Evolutionary conservation across 1,139 yeast species (phyloP).

Genomic region (Candida mesenterica): DNA sequence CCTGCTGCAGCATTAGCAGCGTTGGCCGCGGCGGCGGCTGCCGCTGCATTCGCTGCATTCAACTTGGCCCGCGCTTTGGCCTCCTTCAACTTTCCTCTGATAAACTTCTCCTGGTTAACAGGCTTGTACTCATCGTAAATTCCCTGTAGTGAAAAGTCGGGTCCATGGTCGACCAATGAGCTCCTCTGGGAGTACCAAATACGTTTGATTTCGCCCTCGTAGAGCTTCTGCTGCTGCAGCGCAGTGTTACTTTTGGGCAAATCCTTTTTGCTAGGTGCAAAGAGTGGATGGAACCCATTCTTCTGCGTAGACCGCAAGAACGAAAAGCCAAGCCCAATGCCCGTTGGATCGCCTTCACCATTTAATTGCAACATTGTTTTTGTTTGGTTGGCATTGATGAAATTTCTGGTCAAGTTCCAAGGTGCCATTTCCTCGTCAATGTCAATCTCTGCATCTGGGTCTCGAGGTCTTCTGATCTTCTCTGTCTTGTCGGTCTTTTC

Average conservation of each 20-base stretch:
- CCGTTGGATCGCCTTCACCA: slow-evolving; percentile 97
- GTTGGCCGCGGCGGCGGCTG: slow-evolving; percentile 18
- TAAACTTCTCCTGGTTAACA: slow-evolving; percentile 31
- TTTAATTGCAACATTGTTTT: slow-evolving; percentile 94
- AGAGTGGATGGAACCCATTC: slow-evolving; percentile 80
- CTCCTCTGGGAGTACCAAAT: slow-evolving; percentile 89
- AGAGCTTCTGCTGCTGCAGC: slow-evolving; percentile 86
- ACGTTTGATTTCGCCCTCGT: slow-evolving; percentile 84
- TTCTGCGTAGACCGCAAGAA: slow-evolving; percentile 61
- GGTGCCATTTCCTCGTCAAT: slow-evolving; percentile 88
- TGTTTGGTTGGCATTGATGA: slow-evolving; percentile 91
- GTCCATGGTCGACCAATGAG: slow-evolving; percentile 49
- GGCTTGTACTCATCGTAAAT: slow-evolving; percentile 44
- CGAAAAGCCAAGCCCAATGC: slow-evolving; percentile 30
- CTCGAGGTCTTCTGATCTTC: slow-evolving; percentile 21
- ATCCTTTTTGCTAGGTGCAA: slow-evolving; percentile 40
- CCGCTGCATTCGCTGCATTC: background rate
- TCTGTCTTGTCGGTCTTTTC: slow-evolving; percentile 16
- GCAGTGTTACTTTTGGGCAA: slow-evolving; percentile 49
- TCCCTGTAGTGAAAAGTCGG: slow-evolving; percentile 22
- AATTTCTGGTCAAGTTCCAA: slow-evolving; percentile 90
- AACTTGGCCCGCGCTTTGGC: slow-evolving; percentile 36
- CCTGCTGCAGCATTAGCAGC: slow-evolving; percentile 6
- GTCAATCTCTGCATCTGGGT: slow-evolving; percentile 39
- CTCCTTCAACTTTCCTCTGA: slow-evolving; percentile 33